A percentile compares a stretch with the other conserved stretches of the same genome.
phyloP scores from a whole-genome alignment of 2,329 filamentous ascomycete species.

The Kalmusia sp. region DNA sequence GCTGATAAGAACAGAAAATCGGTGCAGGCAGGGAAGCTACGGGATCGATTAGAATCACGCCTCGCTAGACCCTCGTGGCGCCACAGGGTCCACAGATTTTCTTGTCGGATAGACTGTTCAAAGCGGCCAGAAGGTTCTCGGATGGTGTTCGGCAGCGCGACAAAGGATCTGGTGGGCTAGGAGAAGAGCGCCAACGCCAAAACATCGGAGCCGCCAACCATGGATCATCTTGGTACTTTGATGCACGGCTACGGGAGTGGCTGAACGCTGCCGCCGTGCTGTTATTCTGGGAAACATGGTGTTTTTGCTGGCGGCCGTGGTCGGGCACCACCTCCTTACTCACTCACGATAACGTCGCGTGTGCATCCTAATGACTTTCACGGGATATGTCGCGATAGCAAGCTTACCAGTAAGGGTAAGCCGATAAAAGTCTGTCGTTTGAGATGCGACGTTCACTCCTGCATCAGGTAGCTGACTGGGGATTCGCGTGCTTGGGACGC shows the following conservation, averaged over 20 bases:
- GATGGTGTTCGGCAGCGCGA: constrained; percentile 30
- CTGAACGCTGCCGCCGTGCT: constrained; percentile 8
- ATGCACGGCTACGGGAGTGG: constrained; percentile 13
- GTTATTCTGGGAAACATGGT: constrained; percentile 10
- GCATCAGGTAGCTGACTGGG: constrained; percentile 8
- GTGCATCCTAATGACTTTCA: not conserved
- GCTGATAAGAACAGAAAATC: constrained; percentile 5
- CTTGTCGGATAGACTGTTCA: constrained; percentile 19
- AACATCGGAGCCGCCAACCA: constrained; percentile 26
- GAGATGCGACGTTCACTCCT: not conserved
- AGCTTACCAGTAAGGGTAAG: not conserved
- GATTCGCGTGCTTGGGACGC: constrained; percentile 33
- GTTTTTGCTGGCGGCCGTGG: not conserved
- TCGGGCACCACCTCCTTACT: not conserved
- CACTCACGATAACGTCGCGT: not conserved
- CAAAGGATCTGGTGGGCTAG: constrained; percentile 32
- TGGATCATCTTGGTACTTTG: not conserved
- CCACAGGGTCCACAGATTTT: constrained; percentile 16
- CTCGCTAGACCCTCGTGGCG: constrained; percentile 15
- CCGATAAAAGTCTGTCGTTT: not conserved
- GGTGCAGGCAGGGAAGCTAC: constrained; percentile 3
- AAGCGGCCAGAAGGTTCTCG: constrained; percentile 42
- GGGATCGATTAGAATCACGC: constrained; percentile 9
- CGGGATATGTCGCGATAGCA: not conserved
- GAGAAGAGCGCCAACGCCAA: constrained; percentile 21